These are phyloP conservation scores for Fusarium hostae DNA, from an alignment of 2,329 filamentous ascomycete genomes.

Conservation along the genomic window DNA sequence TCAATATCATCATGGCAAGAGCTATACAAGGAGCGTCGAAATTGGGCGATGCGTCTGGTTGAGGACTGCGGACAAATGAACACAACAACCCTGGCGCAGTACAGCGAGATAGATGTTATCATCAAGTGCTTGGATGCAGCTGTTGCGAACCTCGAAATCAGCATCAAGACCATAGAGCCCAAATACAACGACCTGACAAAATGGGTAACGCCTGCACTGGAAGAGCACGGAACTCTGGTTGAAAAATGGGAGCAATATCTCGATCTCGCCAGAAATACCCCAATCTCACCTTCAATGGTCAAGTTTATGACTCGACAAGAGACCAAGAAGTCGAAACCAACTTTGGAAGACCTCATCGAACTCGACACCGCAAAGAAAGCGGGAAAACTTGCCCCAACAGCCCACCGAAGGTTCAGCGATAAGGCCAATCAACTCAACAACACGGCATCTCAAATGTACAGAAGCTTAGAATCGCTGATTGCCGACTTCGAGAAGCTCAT, in stretches of 20 bases:
- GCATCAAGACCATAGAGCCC: constrained; percentile 76
- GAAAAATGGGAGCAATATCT: constrained; percentile 76
- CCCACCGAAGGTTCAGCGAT: constrained; percentile 68
- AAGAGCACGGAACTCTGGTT: constrained; percentile 73
- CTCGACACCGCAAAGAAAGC: constrained; percentile 77
- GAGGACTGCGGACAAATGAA: constrained; percentile 76
- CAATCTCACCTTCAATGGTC: constrained; percentile 74
- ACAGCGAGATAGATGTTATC: constrained; percentile 79
- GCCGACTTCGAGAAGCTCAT: constrained; percentile 70
- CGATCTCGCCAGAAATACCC: constrained; percentile 70
- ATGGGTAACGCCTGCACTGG: constrained; percentile 75
- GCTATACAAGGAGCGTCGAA: constrained; percentile 81
- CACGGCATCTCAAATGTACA: constrained; percentile 68
- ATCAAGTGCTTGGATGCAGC: constrained; percentile 85
- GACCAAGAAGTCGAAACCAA: constrained; percentile 61
- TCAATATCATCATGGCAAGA: constrained; percentile 89
- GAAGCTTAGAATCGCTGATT: constrained; percentile 70
- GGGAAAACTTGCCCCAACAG: constrained; percentile 69
- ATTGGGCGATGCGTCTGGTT: constrained; percentile 80
- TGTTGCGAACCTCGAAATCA: constrained; percentile 83
- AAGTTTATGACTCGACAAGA: constrained; percentile 68
- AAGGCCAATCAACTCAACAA: constrained; percentile 71
- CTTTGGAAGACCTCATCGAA: constrained; percentile 81
- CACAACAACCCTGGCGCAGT: constrained; percentile 69
- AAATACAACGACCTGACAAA: constrained; percentile 77